These are phyloP conservation scores for Cytospora chrysosperma DNA, from an alignment of 2,329 filamentous ascomycete genomes.

Conservation along the genomic window DNA sequence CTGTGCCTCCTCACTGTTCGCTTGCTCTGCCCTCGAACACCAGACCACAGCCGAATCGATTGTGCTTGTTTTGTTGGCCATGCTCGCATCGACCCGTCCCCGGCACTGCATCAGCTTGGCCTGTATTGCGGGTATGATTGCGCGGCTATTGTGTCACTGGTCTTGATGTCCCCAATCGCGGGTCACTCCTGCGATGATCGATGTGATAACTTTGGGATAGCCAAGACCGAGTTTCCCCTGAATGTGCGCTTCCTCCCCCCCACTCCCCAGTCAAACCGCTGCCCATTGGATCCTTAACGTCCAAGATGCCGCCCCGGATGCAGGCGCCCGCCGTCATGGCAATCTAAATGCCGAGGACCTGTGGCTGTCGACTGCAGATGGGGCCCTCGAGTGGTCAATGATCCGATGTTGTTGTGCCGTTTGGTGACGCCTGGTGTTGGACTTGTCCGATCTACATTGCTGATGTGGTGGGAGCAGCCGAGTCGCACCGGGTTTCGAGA, in stretches of 20 bases:
- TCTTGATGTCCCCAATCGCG: not conserved
- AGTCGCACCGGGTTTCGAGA: constrained; percentile 14
- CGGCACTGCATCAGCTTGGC: not conserved
- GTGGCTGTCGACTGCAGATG: not conserved
- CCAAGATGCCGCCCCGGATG: constrained; percentile 3
- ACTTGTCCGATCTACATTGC: constrained; percentile 9
- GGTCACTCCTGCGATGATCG: not conserved
- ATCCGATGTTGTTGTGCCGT: not conserved
- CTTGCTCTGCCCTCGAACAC: not conserved
- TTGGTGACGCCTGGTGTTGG: constrained; percentile 7
- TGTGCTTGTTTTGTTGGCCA: not conserved
- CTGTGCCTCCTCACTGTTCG: no score
- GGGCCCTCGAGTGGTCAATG: not conserved
- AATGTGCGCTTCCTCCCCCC: no score
- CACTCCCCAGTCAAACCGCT: not conserved
- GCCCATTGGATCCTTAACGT: not conserved
- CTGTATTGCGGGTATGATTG: constrained; percentile 5
- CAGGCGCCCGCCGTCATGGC: not conserved
- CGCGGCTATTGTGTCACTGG: constrained; percentile 1
- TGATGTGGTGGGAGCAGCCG: not conserved
- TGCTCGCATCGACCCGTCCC: constrained; percentile 1
- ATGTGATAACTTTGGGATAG: not conserved
- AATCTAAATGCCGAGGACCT: not conserved
- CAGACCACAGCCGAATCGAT: not conserved
- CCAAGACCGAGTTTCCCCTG: constrained; percentile 1